Percentiles rank a stretch among this genome's conserved stretches.
Evolutionary conservation across 2,329 filamentous ascomycete species (phyloP).

Genomic region (Epichloe sp.): DNA sequence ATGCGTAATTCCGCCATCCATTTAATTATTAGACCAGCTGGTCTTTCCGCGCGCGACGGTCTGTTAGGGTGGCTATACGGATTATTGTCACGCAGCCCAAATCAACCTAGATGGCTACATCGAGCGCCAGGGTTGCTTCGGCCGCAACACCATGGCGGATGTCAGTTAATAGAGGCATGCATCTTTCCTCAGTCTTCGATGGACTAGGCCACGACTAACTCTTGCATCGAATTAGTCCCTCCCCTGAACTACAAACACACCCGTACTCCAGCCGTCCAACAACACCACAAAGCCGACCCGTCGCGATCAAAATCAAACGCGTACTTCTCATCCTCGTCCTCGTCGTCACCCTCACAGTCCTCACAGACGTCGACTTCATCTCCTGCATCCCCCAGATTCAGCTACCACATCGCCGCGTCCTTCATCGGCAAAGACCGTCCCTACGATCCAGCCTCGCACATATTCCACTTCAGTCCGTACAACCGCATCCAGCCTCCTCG

Average conservation of each 20-base stretch:
- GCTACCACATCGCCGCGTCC: slow-evolving; percentile 60
- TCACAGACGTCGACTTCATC: slow-evolving; percentile 10
- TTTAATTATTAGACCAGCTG: background rate
- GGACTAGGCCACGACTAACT: background rate
- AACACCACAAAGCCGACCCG: background rate
- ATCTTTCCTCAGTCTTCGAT: background rate
- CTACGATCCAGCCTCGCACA: slow-evolving; percentile 54
- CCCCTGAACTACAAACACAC: background rate
- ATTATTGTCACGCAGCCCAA: background rate
- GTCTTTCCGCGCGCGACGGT: background rate
- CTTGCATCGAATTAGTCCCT: background rate
- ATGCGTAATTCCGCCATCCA: background rate
- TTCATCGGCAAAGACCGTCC: slow-evolving; percentile 60
- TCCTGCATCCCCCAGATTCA: slow-evolving; percentile 30
- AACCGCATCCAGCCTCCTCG: slow-evolving; percentile 40
- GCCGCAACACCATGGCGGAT: slow-evolving; percentile 9
- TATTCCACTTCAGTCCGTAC: slow-evolving; percentile 60
- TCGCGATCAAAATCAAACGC: background rate
- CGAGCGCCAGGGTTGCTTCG: slow-evolving; percentile 8
- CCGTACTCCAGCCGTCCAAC: background rate
- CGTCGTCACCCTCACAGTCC: slow-evolving; percentile 2
- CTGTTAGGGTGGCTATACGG: background rate
- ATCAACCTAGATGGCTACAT: slow-evolving; percentile 8
- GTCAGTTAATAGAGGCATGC: slow-evolving; percentile 6
- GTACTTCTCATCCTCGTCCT: slow-evolving; percentile 5